Base-by-base conservation (phyloP, 768 basidiomycete genomes). In the Tylopilus sp. region DNA sequence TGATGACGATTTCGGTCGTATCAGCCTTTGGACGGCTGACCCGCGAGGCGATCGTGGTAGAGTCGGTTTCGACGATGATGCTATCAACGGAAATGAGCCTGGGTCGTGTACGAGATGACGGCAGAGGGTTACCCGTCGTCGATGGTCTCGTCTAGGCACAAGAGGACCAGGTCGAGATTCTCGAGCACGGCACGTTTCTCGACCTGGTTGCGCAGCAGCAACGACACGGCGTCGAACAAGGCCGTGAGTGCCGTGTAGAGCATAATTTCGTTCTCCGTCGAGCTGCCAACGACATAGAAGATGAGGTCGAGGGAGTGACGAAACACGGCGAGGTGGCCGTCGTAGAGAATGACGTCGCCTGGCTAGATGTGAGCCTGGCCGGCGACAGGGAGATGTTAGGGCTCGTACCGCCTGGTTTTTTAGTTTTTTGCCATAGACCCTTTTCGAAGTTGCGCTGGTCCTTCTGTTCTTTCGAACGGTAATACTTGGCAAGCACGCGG, bases 401-500 rank as follows among this genome's bases (percentile, higher is more conserved):
- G n/a, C 39, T 67, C 77, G 67, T 69, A 95, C 95, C 91, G 72
- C 89, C 89, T 12, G 89, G 77, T 67, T 95, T 91, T 73, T 93
- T 93, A 0, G 95, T 97, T 73, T 99, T 99, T 60, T 91, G 86
- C 80, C 85, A 95, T 30, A 98, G 75, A 0, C 88, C 88, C 75
- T 97, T 95, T 76, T 99, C 97, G 66, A 98, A 98, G 9, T 85
- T 81, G 47, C 90, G 86, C 68, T 97, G 95, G 64, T 99, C 95
- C 69, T 98, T 98, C 59, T 92, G 67, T 48, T 75, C 77, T 63
- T 86, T 77, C n/a, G 91, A 78, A 48, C 78, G 79, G 67, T 95
- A 98, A 76, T 98, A 98, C 69, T 98, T 98, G 26, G 95, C 90
- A 10, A 99, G 80, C 23, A 98, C 88, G 44, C 97, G 88, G 64